A percentile compares a stretch with the other conserved stretches of the same genome.
Conservation (phyloP, 23 red algal species). For the Chondrus crispus region DNA sequence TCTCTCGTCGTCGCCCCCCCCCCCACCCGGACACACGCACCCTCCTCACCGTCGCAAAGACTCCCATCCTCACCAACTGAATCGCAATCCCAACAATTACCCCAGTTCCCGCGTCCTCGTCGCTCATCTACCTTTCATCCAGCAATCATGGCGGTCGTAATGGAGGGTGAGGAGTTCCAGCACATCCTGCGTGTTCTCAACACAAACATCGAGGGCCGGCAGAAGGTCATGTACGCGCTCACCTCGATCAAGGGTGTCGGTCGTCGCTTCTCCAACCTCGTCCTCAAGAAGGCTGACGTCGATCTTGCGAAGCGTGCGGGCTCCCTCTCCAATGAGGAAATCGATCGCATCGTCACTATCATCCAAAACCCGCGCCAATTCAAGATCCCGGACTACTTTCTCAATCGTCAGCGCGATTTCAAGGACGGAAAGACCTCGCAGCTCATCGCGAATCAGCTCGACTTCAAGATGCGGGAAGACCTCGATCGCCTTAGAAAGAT, state of each 20-base stretch:
- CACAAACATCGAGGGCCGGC: slow-evolving; percentile 97
- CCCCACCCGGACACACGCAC: not conserved
- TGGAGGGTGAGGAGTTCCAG: slow-evolving; percentile 93
- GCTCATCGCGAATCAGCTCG: slow-evolving; percentile 96
- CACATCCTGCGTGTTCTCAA: slow-evolving; percentile 99
- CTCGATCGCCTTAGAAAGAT: slow-evolving; percentile 97
- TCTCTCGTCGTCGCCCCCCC: not conserved
- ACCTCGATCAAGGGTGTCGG: slow-evolving; percentile 99
- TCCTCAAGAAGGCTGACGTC: slow-evolving; percentile 97
- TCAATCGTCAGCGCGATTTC: slow-evolving; percentile 94
- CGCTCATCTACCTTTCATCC: not conserved
- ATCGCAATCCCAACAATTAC: too few species aligned
- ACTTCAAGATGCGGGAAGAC: slow-evolving; percentile 98
- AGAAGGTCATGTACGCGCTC: slow-evolving; percentile 91
- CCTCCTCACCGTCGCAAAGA: not conserved
- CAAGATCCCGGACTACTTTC: slow-evolving; percentile 99
- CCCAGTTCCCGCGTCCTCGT: not conserved
- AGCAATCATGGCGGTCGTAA: slow-evolving; percentile 83
- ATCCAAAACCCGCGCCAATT: slow-evolving; percentile 98
- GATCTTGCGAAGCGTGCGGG: slow-evolving; percentile 97
- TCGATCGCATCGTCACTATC: slow-evolving; percentile 97
- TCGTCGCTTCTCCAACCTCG: slow-evolving; percentile 94
- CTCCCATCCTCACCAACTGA: not conserved
- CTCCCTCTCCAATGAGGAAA: slow-evolving; percentile 90
- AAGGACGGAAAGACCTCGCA: slow-evolving; percentile 97